These are phyloP conservation scores for Arabidopsis arenosa DNA, from an alignment of 345 rosid species.

Conservation along the genomic window DNA sequence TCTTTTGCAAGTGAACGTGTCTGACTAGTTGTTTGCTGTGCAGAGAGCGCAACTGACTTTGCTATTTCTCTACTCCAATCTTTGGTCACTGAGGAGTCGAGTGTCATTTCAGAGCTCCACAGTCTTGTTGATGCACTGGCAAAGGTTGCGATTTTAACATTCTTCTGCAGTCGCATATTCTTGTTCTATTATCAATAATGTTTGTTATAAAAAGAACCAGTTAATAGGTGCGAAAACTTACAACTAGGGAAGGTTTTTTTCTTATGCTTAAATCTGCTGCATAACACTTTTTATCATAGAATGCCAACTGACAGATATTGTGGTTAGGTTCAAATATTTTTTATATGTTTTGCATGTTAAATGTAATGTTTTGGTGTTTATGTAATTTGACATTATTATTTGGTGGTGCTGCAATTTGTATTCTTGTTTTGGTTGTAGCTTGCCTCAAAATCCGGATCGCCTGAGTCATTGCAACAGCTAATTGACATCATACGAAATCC, in stretches of 20 bases:
- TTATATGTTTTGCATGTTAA: constrained; percentile 6
- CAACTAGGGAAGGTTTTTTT: background rate
- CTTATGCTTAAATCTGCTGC: constrained; percentile 1
- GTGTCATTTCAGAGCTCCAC: constrained; percentile 91
- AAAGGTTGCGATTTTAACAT: constrained; percentile 58
- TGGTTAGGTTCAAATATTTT: constrained; percentile 7
- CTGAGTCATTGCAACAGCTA: constrained; percentile 78
- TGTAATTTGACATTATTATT: constrained; percentile 4
- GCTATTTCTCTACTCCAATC: constrained; percentile 82
- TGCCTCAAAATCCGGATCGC: constrained; percentile 83
- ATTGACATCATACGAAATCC: constrained; percentile 86
- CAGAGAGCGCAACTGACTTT: constrained; percentile 93
- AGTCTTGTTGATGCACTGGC: constrained; percentile 91
- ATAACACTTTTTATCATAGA: constrained; percentile 12
- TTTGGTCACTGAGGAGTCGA: constrained; percentile 77
- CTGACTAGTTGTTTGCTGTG: constrained; percentile 40
- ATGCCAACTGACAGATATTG: background rate
- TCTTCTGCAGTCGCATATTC: background rate
- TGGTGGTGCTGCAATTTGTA: background rate
- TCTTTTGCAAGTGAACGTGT: background rate
- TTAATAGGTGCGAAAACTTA: background rate
- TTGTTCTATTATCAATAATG: constrained; percentile 2
- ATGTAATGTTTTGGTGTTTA: background rate
- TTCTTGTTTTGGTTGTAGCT: constrained; percentile 54
- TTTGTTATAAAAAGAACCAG: background rate